These are phyloP conservation scores for Acanthamoeba quina DNA, from an alignment of 208 protist species.

Conservation along the genomic window DNA sequence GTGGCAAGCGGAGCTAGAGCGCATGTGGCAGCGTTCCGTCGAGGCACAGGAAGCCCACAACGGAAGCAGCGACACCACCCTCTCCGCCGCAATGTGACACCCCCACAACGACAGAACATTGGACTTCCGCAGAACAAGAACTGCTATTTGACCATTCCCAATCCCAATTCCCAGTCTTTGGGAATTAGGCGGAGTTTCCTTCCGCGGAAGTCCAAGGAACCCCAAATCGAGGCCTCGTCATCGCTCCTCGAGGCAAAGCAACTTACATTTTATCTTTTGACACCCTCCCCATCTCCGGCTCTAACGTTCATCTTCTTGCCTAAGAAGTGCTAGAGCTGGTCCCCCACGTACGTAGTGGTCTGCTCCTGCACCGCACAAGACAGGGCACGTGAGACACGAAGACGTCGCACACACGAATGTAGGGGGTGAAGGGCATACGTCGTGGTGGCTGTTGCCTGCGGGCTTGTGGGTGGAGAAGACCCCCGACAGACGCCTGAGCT, in stretches of 20 bases:
- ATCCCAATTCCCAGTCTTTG: too few relatives aligned
- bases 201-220: too few relatives aligned
- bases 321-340: too few relatives aligned
- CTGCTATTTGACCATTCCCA: too few relatives aligned
- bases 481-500: background rate
- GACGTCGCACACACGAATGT: background rate
- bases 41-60: background rate
- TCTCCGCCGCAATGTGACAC: background rate
- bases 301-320: too few relatives aligned
- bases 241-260: too few relatives aligned
- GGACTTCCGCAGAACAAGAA: too few relatives aligned
- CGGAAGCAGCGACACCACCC: background rate
- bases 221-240: too few relatives aligned
- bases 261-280: too few relatives aligned
- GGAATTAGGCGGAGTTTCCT: too few relatives aligned
- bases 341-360: background rate
- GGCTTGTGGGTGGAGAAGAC: background rate
- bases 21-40: background rate
- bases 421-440: background rate
- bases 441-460: background rate
- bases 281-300: too few relatives aligned
- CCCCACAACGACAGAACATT: too few relatives aligned
- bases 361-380: background rate
- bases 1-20: background rate
- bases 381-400: background rate